Conservation (phyloP, 2,329 filamentous ascomycete genomes). For the Pseudocercospora pini-densiflorae region DNA sequence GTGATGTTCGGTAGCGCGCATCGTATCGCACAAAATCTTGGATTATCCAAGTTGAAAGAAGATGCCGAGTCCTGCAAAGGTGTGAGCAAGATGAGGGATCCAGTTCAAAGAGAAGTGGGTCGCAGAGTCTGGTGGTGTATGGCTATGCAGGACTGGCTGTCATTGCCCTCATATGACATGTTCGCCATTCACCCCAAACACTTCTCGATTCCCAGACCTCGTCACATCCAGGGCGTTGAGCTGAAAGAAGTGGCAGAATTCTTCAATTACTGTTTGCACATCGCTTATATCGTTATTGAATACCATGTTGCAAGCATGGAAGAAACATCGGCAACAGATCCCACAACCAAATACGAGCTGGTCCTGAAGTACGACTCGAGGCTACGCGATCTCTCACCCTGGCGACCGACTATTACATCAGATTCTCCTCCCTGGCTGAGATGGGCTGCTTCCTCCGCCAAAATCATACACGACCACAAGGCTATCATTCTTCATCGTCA, state of each 20-base stretch:
- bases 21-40: slow-evolving; percentile 9
- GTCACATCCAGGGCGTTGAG: neutral
- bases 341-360: slow-evolving; percentile 3
- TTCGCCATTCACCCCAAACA: slow-evolving; percentile 15
- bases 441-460: neutral
- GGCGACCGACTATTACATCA: neutral
- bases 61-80: neutral
- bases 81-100: neutral
- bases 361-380: slow-evolving; percentile 15
- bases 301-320: slow-evolving; percentile 13
- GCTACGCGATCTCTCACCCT: slow-evolving; percentile 6
- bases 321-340: slow-evolving; percentile 1
- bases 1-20: slow-evolving; percentile 15
- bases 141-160: slow-evolving; percentile 15
- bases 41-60: slow-evolving; percentile 9
- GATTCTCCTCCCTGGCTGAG: neutral
- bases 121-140: slow-evolving; percentile 18
- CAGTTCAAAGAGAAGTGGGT: slow-evolving; percentile 6
- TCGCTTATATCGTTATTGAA: slow-evolving; percentile 10
- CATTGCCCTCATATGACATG: slow-evolving; percentile 13
- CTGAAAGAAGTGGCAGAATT: neutral
- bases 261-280: slow-evolving; percentile 10
- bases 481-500: slow-evolving; percentile 17
- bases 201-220: slow-evolving; percentile 10
- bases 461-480: slow-evolving; percentile 9